phyloP scores from a whole-genome alignment of 164 flowering plant genomes.

The Cinnamomum micranthum region DNA sequence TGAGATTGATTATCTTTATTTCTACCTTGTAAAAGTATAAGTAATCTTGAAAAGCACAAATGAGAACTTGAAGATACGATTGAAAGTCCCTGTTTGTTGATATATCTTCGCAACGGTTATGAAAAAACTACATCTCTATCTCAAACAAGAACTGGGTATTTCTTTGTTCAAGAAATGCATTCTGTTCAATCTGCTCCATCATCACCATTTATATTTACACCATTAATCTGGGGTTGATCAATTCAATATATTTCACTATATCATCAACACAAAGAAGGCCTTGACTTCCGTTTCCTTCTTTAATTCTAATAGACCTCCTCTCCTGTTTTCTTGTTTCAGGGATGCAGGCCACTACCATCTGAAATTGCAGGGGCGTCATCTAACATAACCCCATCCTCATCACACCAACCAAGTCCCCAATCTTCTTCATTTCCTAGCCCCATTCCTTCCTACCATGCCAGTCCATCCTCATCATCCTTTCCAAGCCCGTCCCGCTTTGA shows the following conservation, averaged over 20 bases:
- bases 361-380: conserved; percentile 58
- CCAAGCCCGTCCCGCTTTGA: conserved; percentile 80
- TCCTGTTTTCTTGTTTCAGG: conserved; percentile 33
- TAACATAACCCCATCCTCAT: conserved; percentile 62
- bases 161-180: not conserved
- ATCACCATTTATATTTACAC: not conserved
- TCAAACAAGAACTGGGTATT: not conserved
- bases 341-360: conserved; percentile 52
- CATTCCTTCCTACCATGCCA: conserved; percentile 80
- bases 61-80: not conserved
- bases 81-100: not conserved
- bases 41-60: not conserved
- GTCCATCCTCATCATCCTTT: conserved; percentile 77
- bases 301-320: not conserved
- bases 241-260: not conserved
- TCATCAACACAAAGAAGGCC: not conserved
- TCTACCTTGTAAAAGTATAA: no score
- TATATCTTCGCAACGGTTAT: not conserved
- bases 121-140: not conserved
- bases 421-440: conserved; percentile 78
- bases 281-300: not conserved
- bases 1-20: no score
- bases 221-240: not conserved
- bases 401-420: conserved; percentile 71
- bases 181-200: not conserved